phyloP scores from a whole-genome alignment of 2,329 filamentous ascomycete genomes.

The Nigrograna mackinnonii region DNA sequence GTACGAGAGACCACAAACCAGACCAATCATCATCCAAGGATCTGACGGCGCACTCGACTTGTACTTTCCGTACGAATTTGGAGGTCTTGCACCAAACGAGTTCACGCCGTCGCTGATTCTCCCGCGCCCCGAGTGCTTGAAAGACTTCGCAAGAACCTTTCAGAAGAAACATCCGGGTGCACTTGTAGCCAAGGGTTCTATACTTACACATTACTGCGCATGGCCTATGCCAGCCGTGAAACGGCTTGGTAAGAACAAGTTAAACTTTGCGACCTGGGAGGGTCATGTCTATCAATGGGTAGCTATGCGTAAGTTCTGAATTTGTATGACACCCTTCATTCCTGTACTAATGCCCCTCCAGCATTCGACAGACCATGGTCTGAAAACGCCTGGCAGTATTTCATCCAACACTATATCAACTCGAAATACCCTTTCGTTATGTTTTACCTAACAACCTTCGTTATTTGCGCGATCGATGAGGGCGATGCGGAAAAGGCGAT shows the following conservation, averaged over 20 bases:
- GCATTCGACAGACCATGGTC: slow-evolving; percentile 33
- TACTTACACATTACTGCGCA: slow-evolving; percentile 33
- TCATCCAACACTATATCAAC: slow-evolving; percentile 31
- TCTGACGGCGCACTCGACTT: slow-evolving; percentile 25
- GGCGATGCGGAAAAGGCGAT: slow-evolving; percentile 21
- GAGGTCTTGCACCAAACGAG: slow-evolving; percentile 8
- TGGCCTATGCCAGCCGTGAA: slow-evolving; percentile 33
- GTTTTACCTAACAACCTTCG: slow-evolving; percentile 30
- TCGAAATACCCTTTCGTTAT: slow-evolving; percentile 28
- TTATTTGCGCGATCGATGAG: slow-evolving; percentile 23
- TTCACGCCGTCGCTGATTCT: slow-evolving; percentile 17
- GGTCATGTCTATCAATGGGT: slow-evolving; percentile 35
- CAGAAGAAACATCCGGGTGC: slow-evolving; percentile 21
- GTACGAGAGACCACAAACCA: slow-evolving; percentile 24
- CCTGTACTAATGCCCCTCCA: slow-evolving; percentile 5
- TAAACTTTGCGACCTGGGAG: slow-evolving; percentile 30
- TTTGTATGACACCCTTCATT: background rate
- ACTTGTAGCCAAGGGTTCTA: slow-evolving; percentile 29
- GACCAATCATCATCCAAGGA: slow-evolving; percentile 23
- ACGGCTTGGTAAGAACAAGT: slow-evolving; percentile 18
- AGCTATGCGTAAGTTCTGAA: slow-evolving; percentile 23
- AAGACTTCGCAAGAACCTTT: slow-evolving; percentile 4
- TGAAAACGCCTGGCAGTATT: slow-evolving; percentile 33
- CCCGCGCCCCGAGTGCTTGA: slow-evolving; percentile 15
- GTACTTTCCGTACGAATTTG: slow-evolving; percentile 28